Evolutionary conservation across 306 rosid species (phyloP).

Genomic region (Quercus suber): DNA sequence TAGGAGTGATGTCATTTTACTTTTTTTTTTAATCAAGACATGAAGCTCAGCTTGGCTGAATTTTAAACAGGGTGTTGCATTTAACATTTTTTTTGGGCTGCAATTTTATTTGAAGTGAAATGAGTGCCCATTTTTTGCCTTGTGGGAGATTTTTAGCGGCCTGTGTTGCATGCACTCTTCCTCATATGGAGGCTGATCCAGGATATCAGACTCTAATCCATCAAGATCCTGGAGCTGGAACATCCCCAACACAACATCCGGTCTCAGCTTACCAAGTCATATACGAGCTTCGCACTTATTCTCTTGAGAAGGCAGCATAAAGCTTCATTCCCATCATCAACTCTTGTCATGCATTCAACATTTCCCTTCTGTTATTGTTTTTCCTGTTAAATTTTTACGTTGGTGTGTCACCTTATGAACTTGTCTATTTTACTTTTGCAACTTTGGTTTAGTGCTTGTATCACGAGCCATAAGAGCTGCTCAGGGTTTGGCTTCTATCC

Average conservation of each 20-base stretch:
- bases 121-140: constrained; percentile 50
- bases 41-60: no score
- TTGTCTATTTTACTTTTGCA: constrained; percentile 24
- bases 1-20: background rate
- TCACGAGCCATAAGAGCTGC: constrained; percentile 74
- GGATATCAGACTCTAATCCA: constrained; percentile 49
- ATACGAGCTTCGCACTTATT: constrained; percentile 66
- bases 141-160: constrained; percentile 48
- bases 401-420: background rate
- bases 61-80: background rate
- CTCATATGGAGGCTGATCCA: constrained; percentile 54
- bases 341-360: background rate
- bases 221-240: constrained; percentile 55
- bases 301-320: constrained; percentile 75
- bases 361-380: background rate
- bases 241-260: constrained; percentile 75
- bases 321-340: constrained; percentile 16
- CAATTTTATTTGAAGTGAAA: constrained; percentile 38
- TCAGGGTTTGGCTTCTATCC: constrained; percentile 74
- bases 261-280: constrained; percentile 69
- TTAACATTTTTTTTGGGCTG: background rate
- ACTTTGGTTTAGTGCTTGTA: constrained; percentile 57
- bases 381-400: background rate
- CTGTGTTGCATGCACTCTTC: constrained; percentile 42
- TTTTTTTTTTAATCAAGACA: no score